Evolutionary conservation across 495 filamentous ascomycete genomes (phyloP), one percentile per base, ranked within the genome.

Genomic region (Daldinia caldariorum): DNA sequence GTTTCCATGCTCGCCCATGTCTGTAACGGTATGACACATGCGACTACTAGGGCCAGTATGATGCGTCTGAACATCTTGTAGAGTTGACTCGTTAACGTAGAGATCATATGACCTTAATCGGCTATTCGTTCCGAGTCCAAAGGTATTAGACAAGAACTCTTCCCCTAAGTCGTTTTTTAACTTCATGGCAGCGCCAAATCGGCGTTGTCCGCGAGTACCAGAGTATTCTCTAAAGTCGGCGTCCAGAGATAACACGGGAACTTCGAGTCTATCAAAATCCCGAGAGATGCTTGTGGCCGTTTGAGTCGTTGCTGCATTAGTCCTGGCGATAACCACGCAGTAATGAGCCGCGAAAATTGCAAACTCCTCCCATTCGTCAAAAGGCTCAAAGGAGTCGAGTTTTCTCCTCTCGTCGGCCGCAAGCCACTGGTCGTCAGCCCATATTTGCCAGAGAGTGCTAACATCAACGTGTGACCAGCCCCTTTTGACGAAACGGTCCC

Each of bases 331-430:
- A 7, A 97, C 82, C 32, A 97, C 79, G 69, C 94, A 94, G 79
- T 97, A 97, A 79, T 97, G 94, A 55, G 88, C 87, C 6, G 84
- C 89, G 77, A 95, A 97, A 4, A 97, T 80, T 12, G 91, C 91
- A 76, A 97, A 93, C 68, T 97, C 94, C 78, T 97, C 94, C 93
- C 92, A 97, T 79, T 97, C 94, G 78, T 97, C 94, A 76, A 97
- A 97, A 18, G 89, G 88, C 76, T 97, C 94, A 32, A 91, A 76
- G 0, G 74, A 73, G 63, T 97, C 90, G 22, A 97, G 78, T 26
- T 74, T 71, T 14, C 69, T 77, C 59, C 90, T 83, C 50, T 90
- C 83, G 0, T 81, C 79, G 1, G 82, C 71, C 3, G 81, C 79
- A 16, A 96, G 72, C 69, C 92, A 91, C 9, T 77, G 79, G 3